Base-by-base conservation (phyloP, 805 yeast genomes). In the Sungouiella thailandica region DNA sequence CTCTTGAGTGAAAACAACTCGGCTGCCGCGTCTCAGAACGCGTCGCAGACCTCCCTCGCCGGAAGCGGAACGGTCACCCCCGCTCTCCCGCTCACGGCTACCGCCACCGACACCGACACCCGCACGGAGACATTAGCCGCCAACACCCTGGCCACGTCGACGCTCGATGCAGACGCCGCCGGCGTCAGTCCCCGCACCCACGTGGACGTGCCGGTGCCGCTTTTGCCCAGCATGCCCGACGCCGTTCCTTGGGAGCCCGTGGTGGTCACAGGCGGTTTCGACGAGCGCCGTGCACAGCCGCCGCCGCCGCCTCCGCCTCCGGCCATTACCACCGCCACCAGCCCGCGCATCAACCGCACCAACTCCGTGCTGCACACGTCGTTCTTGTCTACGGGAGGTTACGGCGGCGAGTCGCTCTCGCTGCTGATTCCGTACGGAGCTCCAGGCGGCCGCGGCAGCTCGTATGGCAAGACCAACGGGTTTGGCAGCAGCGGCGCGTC, bases 401-500 rank as follows among this genome's bases (percentile, higher is more conserved):
- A 58, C 40, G 60, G 60, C 17, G 47, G 53, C 25, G 72, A 67
- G 39, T 61, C 66, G 39, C 62, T 80, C 44, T 74, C 83, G 4
- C 64, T 76, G 16, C 68, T 76, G 25, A 80, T 81, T 31, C 88
- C 88, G 1, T 81, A 80, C 54, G 68, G 81, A 6, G 86, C 78
- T 2, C 88, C 88, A 1, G 84, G 84, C 16, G 81, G 83, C 7
- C 69, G 59, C 29, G 31, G 31, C 10, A 23, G 12, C 29, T 37
- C 42, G 9, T 28, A 26, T 16, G 39, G 38, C n/a, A 39, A 39
- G 20, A 27, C 43, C 9, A 23, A 23, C 24, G 34, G 34, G 5
- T 24, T 28, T 9, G 44, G 46, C 16, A 28, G 27, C 26, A 29
- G 23, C 25, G 28, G 35, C 31, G 32, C 41, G 5, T 35, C 39